Evolutionary conservation across 2,329 filamentous ascomycete genomes (phyloP), one percentile per base, ranked within the genome.

Genomic region (Pseudonectria buxi): DNA sequence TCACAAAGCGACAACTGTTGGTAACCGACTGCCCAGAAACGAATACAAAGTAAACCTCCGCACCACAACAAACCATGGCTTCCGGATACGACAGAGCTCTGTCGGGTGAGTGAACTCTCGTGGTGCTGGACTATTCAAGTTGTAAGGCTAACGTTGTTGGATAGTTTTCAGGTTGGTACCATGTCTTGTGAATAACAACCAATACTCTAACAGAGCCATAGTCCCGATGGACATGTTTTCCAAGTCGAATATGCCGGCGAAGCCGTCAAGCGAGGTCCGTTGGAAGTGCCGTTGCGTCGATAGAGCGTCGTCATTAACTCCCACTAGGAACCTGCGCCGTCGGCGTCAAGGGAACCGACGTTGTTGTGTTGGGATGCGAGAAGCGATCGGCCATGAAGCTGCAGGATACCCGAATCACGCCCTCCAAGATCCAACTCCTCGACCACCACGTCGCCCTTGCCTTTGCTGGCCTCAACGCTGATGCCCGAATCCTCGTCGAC

Each of bases 361-460:
- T 96, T 47, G 92, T 98, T 25, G 92, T 98, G 22, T 75, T 98
- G 32, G 92, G 92, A 55, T 98, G 92, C 67, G 92, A 98, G 71
- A 98, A 98, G 77, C 81, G 90, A 54, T 96, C 92, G 35, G 92
- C 92, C 24, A 95, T 98, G 85, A 98, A 98, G 71, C 81, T 98
- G 42, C 92, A 98, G 75, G 92, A 98, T 67, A 98, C 94, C 39
- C 84, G 92, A 62, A 98, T 98, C 66, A 98, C 92, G 22, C 92
- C 92, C 10, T 96, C 92, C 53, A 98, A 98, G 76, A 95, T 98
- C 64, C 88, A 89, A 54, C 79, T 95, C 48, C 79, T 98, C 58
- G 92, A 98, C 65, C 86, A 81, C 57, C 92, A 98, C 67, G 89
- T 95, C 56, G 94, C 89, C 61, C 85, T 98, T 49, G 92, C 92